Base-by-base conservation (phyloP, 106 monocot genomes). In the Acanthochlamys bracteata region DNA sequence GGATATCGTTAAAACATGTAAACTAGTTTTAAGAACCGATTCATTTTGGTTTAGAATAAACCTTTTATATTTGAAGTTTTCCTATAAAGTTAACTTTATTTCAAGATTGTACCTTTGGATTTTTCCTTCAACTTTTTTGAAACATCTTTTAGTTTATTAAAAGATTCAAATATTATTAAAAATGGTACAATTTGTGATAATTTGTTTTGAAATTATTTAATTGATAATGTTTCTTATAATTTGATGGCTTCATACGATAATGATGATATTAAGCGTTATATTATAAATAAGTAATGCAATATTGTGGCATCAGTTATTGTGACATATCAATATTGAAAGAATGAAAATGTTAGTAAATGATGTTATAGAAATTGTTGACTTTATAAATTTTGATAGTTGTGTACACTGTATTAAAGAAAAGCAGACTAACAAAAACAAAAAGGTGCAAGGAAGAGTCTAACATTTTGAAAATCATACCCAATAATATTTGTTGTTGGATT, bases 331-430 rank as follows among this genome's bases (percentile, higher is more conserved):
- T 11, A 53, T 4, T 26, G 53, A 66, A 39, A 49, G 49, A 65
- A 14, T 39, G 19, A 11, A 39, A 17, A 66, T 16, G 52, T 66
- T 66, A 33, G 66, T 66, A 39, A 66, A 66, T 0, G 53, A 19
- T 0, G 39, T 66, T 53, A 24, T 63, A 20, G 0, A 2, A 27
- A 53, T 22, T 24, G 27, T 66, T 19, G 66, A 63, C 19, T 66
- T 66, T 66, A 54, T 27, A 25, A 17, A 66, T 39, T 54, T 39
- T 13, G 13, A 15, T 53, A 20, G 23, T 20, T 66, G 66, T 66
- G 27, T 66, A 24, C 53, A 66, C 26, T 66, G 53, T 16, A 66
- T 66, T 27, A 66, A 53, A 33, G 39, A 10, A 3, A 66, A 66
- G 27, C 26, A 66, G 39, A 66, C 66, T 24, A 66, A 66, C 17